phyloP scores from a whole-genome alignment of 1,284 basidiomycete genomes.

The Pterula multifida region DNA sequence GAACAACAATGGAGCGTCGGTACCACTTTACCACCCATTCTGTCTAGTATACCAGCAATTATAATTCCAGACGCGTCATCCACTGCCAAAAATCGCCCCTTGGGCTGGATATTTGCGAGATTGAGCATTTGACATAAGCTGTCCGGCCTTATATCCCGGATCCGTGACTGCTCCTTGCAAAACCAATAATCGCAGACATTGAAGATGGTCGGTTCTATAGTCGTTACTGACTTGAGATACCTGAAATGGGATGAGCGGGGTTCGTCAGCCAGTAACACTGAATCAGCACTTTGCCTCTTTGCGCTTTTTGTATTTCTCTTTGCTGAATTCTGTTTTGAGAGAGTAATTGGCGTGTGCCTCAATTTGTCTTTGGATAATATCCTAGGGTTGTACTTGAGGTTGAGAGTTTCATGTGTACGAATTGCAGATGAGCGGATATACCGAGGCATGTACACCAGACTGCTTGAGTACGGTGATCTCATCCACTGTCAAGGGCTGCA shows the following conservation, averaged over 20 bases:
- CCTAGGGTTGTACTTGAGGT: constrained; percentile 31
- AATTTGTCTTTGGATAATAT: constrained; percentile 89
- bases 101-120: constrained; percentile 75
- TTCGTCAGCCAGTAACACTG: not conserved
- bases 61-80: constrained; percentile 92
- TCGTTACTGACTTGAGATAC: constrained; percentile 82
- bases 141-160: constrained; percentile 82
- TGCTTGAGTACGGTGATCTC: constrained; percentile 77
- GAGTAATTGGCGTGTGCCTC: constrained; percentile 83
- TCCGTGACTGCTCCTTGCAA: constrained; percentile 65
- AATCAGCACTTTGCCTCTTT: constrained; percentile 80
- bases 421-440: constrained; percentile 20
- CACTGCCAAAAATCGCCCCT: constrained; percentile 79
- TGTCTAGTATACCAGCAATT: constrained; percentile 75
- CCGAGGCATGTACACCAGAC: constrained; percentile 64
- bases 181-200: constrained; percentile 90
- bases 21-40: constrained; percentile 61
- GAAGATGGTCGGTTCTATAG: constrained; percentile 78
- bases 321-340: constrained; percentile 92
- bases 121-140: constrained; percentile 82
- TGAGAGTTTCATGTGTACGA: constrained; percentile 8
- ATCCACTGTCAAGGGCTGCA: constrained; percentile 67
- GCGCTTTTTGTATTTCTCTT: constrained; percentile 91
- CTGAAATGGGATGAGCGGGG: not conserved
- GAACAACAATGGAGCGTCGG: not conserved